These are phyloP conservation scores for Boletus calvinii DNA, from an alignment of 1,284 basidiomycete genomes.

Conservation along the genomic window DNA sequence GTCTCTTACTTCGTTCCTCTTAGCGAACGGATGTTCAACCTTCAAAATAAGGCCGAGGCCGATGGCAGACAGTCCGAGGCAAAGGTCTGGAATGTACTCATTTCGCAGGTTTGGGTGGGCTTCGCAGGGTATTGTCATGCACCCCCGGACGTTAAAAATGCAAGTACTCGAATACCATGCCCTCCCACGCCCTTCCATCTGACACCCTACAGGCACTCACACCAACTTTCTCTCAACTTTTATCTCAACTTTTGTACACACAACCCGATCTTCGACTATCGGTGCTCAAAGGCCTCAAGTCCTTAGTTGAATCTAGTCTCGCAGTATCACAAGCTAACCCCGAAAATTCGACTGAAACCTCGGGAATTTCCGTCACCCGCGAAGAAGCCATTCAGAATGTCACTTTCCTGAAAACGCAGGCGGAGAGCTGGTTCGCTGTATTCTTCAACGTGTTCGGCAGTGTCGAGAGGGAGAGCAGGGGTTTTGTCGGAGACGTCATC, in stretches of 20 bases:
- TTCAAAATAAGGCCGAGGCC: constrained; percentile 74
- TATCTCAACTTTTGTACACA: constrained; percentile 88
- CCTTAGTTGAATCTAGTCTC: constrained; percentile 76
- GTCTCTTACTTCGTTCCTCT: constrained; percentile 89
- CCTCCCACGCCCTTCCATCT: constrained; percentile 3
- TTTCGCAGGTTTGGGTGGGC: constrained; percentile 92
- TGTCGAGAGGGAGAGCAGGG: constrained; percentile 73
- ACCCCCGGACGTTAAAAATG: constrained; percentile 50
- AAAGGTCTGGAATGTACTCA: constrained; percentile 92
- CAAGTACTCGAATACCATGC: constrained; percentile 4
- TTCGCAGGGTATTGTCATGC: constrained; percentile 81
- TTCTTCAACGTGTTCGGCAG: constrained; percentile 97
- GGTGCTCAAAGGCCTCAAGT: constrained; percentile 80
- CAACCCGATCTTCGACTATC: constrained; percentile 83
- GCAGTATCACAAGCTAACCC: constrained; percentile 39
- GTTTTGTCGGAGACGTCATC: constrained; percentile 88
- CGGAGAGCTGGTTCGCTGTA: constrained; percentile 91
- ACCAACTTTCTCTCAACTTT: constrained; percentile 77
- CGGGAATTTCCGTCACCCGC: constrained; percentile 37
- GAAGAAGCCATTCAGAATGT: constrained; percentile 71
- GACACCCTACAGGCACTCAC: constrained; percentile 57
- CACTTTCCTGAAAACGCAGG: constrained; percentile 72
- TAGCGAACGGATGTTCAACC: constrained; percentile 90
- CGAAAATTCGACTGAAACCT: constrained; percentile 32
- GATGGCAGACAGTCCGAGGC: constrained; percentile 78